These are phyloP conservation scores for Oryza meridionalis DNA, from an alignment of 176 grass and related monocot species.

Conservation along the genomic window DNA sequence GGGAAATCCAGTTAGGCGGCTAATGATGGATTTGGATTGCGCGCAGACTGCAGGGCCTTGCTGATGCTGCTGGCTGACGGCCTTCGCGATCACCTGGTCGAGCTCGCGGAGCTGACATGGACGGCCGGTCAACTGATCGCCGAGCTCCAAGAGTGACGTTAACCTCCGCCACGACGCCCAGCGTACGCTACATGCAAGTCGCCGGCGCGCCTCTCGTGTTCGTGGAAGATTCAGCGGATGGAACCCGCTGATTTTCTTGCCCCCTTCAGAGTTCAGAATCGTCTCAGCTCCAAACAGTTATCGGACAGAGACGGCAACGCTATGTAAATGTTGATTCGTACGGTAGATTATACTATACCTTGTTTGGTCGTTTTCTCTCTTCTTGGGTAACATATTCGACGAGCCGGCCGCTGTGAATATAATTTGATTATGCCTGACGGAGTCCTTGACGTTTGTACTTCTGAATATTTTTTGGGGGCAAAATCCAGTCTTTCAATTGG, in stretches of 20 bases:
- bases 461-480: not conserved
- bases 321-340: not conserved
- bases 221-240: slow-evolving; percentile 28
- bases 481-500: not conserved
- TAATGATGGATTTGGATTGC: slow-evolving; percentile 8
- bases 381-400: not conserved
- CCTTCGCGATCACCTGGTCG: slow-evolving; percentile 41
- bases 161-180: not conserved
- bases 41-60: slow-evolving; percentile 59
- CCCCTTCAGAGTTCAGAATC: slow-evolving; percentile 13
- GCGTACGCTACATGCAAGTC: slow-evolving; percentile 1
- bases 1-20: not conserved
- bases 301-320: not conserved
- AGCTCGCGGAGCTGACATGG: slow-evolving; percentile 41
- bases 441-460: not conserved
- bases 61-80: slow-evolving; percentile 46
- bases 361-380: not conserved
- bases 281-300: not conserved
- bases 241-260: slow-evolving; percentile 27
- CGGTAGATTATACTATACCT: not conserved
- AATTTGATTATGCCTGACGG: not conserved
- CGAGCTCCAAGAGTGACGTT: slow-evolving; percentile 33
- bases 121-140: slow-evolving; percentile 47
- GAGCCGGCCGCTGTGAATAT: slow-evolving; percentile 8
- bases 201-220: not conserved